Conservation (phyloP, 441 rosid species). For the Mallotus repandus region DNA sequence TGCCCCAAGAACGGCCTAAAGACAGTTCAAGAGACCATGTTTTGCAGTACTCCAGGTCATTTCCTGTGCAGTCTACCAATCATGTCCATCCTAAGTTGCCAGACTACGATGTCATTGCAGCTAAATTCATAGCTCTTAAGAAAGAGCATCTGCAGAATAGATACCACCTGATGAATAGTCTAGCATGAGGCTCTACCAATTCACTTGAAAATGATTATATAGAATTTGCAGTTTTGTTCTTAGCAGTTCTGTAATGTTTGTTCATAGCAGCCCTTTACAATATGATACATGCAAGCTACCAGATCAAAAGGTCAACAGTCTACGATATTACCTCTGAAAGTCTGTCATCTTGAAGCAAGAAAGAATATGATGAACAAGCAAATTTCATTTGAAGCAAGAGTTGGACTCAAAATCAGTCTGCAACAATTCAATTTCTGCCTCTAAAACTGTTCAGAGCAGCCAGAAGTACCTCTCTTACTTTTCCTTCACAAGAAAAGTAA, state of each 20-base stretch:
- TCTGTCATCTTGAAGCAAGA: too few relatives aligned
- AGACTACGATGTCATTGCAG: constrained; percentile 66
- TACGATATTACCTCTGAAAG: too few relatives aligned
- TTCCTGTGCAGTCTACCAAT: constrained; percentile 39
- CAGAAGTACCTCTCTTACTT: neutral
- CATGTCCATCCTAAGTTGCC: constrained; percentile 91
- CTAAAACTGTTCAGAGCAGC: too few relatives aligned
- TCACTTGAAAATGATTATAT: neutral
- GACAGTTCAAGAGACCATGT: constrained; percentile 24
- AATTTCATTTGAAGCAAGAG: too few relatives aligned
- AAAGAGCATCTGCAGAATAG: constrained; percentile 37
- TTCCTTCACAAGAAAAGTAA: neutral
- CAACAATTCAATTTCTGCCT: too few relatives aligned
- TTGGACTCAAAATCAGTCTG: too few relatives aligned
- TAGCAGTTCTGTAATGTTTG: neutral
- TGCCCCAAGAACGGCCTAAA: constrained; percentile 51
- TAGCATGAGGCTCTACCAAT: too few relatives aligned
- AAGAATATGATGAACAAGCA: too few relatives aligned
- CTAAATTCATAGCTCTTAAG: constrained; percentile 67
- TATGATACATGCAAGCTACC: too few relatives aligned
- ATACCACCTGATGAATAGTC: neutral
- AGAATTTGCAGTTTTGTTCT: neutral
- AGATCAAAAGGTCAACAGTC: too few relatives aligned
- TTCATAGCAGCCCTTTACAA: neutral
- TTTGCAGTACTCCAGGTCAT: constrained; percentile 38